Percentiles rank a stretch among this genome's conserved stretches.
Conservation (phyloP, 164 flowering plant genomes). For the Chloranthus sessilifolius region DNA sequence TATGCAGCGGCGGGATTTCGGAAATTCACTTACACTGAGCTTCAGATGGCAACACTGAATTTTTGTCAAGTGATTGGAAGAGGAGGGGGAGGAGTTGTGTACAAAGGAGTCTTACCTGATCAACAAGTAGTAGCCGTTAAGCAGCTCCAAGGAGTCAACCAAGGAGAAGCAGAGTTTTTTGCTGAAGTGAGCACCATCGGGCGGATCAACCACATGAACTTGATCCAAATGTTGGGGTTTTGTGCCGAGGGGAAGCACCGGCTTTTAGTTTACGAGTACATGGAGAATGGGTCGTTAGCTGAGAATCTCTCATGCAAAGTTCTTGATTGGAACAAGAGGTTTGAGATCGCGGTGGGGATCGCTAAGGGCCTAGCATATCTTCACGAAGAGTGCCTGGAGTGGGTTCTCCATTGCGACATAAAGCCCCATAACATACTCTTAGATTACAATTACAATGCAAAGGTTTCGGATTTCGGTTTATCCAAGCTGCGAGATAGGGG, state of each 20-base stretch:
- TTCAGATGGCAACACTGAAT: conserved; percentile 18
- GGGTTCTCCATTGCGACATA: conserved; percentile 35
- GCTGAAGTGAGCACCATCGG: conserved; percentile 25
- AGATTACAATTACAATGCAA: conserved; percentile 21
- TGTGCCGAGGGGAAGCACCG: conserved; percentile 22
- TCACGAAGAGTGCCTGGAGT: conserved; percentile 34
- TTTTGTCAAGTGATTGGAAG: conserved; percentile 22
- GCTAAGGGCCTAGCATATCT: conserved; percentile 34
- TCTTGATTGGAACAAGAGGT: conserved; percentile 22
- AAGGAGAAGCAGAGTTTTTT: conserved; percentile 23
- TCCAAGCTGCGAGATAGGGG: conserved; percentile 16
- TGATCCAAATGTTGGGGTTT: conserved; percentile 29
- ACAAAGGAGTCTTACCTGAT: conserved; percentile 18
- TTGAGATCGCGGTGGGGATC: conserved; percentile 20
- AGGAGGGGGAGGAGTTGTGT: conserved; percentile 24
- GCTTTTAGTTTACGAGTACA: conserved; percentile 30
- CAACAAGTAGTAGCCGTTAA: conserved; percentile 18
- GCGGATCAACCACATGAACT: conserved; percentile 27
- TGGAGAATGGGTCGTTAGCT: conserved; percentile 27
- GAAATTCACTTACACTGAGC: conserved; percentile 24
- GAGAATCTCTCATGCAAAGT: conserved; percentile 8
- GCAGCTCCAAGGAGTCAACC: conserved; percentile 11
- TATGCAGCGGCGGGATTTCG: conserved; percentile 11
- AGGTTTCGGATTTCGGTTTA: conserved; percentile 34
- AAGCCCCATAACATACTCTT: conserved; percentile 33